A percentile compares a stretch with the other conserved stretches of the same genome.
Conservation (phyloP, 331 rosid species). For the Pyrus hybrid region DNA sequence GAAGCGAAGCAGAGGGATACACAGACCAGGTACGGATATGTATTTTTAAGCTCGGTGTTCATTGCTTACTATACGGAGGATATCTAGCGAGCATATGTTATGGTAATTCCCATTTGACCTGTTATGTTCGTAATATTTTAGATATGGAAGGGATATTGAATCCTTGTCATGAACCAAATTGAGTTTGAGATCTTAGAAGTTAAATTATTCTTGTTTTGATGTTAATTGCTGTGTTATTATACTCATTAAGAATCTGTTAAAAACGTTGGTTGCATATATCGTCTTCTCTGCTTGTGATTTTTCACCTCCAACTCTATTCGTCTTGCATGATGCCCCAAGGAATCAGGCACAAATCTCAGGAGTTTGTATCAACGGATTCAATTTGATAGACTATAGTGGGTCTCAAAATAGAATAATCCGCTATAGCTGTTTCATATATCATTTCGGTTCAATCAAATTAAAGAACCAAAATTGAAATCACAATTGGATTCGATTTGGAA, state of each 20-base stretch:
- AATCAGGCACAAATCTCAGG: neutral
- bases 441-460: too few species aligned
- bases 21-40: slow-evolving; percentile 11
- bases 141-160: slow-evolving; percentile 6
- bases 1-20: slow-evolving; percentile 10
- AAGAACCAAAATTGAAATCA: too few species aligned
- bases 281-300: neutral
- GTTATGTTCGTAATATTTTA: slow-evolving; percentile 28
- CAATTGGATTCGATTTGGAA: too few species aligned
- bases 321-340: slow-evolving; percentile 1
- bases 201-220: neutral
- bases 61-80: slow-evolving; percentile 63
- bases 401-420: too few species aligned
- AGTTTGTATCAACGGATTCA: neutral
- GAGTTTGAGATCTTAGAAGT: neutral
- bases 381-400: too few species aligned
- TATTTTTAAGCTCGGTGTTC: slow-evolving; percentile 39
- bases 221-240: neutral
- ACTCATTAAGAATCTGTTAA: neutral
- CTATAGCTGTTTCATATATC: too few species aligned
- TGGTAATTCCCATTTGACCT: slow-evolving; percentile 32
- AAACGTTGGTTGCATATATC: neutral
- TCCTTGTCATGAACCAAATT: slow-evolving; percentile 4
- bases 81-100: slow-evolving; percentile 46
- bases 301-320: neutral